A percentile compares a stretch with the other conserved stretches of the same genome.
phyloP scores from a whole-genome alignment of 164 flowering plant species.

The Magnolia sinica region DNA sequence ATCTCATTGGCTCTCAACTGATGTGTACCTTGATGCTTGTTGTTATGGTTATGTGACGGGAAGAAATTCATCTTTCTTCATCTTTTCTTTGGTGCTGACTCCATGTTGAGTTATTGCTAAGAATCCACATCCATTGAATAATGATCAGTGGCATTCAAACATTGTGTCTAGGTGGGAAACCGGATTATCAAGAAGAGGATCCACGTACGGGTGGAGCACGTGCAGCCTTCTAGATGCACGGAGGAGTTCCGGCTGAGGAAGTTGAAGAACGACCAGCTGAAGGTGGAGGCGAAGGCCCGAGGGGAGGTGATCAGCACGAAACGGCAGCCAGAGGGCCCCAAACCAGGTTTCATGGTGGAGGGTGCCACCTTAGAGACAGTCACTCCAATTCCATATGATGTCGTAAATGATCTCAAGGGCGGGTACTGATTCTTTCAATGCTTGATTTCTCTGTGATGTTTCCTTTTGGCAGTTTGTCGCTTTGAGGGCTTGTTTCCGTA shows the following conservation, averaged over 20 bases:
- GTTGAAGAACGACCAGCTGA: constrained; percentile 54
- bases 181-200: constrained; percentile 73
- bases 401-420: constrained; percentile 80
- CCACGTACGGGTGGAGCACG: constrained; percentile 80
- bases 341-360: constrained; percentile 89
- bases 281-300: constrained; percentile 66
- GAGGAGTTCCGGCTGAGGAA: constrained; percentile 59
- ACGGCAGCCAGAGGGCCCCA: constrained; percentile 76
- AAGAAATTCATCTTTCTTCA: no score
- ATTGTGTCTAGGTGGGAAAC: constrained; percentile 46
- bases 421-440: constrained; percentile 37
- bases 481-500: no score
- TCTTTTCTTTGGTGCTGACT: background rate
- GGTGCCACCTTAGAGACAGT: constrained; percentile 76
- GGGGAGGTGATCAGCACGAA: constrained; percentile 78
- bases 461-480: no score
- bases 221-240: constrained; percentile 63
- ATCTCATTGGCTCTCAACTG: no score
- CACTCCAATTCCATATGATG: constrained; percentile 81
- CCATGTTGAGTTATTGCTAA: background rate
- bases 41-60: no score
- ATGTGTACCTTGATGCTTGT: no score
- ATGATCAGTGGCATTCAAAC: background rate
- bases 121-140: background rate
- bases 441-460: no score